A percentile compares a stretch with the other conserved stretches of the same genome.
Evolutionary conservation across 768 basidiomycete genomes (phyloP).

Genomic region (Podaxis sp.): DNA sequence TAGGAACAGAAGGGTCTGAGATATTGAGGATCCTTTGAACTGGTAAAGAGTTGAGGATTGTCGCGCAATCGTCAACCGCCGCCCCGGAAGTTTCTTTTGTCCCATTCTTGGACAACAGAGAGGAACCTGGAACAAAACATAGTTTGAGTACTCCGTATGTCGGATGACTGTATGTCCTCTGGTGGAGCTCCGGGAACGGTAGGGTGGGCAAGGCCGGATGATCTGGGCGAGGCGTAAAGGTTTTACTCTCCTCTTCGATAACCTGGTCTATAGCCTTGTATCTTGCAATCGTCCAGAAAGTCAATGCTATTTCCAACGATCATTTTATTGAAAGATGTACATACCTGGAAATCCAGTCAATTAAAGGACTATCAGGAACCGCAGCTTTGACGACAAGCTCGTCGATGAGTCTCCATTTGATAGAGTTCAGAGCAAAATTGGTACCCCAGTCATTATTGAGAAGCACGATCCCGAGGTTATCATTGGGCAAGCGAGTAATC

Average conservation of each 20-base stretch:
- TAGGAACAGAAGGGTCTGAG: constrained; percentile 26
- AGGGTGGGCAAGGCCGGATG: not conserved
- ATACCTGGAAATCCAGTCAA: constrained; percentile 33
- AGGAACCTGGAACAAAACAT: not conserved
- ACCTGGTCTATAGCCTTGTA: not conserved
- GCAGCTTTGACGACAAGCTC: constrained; percentile 24
- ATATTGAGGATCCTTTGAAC: constrained; percentile 27
- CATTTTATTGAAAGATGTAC: not conserved
- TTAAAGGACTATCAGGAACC: constrained; percentile 10
- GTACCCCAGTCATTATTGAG: constrained; percentile 39
- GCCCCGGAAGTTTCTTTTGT: too few species aligned
- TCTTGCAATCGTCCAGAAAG: not conserved
- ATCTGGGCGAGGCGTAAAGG: not conserved
- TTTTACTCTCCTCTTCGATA: not conserved
- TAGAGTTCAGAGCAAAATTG: constrained; percentile 31
- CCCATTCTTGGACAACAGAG: too few species aligned
- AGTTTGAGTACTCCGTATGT: not conserved
- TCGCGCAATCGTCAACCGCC: not conserved
- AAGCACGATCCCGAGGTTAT: constrained; percentile 31
- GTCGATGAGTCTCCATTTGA: constrained; percentile 37
- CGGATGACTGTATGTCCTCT: not conserved
- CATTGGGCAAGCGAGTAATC: constrained; percentile 29
- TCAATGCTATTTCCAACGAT: too few species aligned
- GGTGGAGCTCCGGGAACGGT: not conserved
- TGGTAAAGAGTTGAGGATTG: not conserved